Percentiles rank a stretch among this genome's conserved stretches.
phyloP scores from a whole-genome alignment of 805 yeast genomes.

The Candida loeiensis region DNA sequence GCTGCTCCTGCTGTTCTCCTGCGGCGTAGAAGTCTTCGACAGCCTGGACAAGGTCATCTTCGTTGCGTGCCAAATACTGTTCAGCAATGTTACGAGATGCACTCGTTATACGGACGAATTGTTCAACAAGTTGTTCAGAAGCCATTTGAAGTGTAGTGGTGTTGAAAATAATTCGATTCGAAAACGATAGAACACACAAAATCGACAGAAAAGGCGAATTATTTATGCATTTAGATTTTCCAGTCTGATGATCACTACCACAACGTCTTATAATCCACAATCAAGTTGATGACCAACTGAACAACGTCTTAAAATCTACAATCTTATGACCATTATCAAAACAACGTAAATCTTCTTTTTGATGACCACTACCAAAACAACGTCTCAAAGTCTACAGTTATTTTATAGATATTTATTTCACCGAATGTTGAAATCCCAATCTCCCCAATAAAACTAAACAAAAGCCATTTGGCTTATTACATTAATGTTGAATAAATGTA shows the following conservation, averaged over 20 bases:
- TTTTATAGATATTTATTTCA: constrained; percentile 13
- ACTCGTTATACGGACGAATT: constrained; percentile 35
- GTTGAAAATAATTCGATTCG: background rate
- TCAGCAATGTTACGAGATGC: constrained; percentile 35
- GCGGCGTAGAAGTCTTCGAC: constrained; percentile 40
- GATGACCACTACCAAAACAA: background rate
- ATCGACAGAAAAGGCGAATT: background rate
- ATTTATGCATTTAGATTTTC: too few species aligned
- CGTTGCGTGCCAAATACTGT: constrained; percentile 37
- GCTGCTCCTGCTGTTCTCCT: constrained; percentile 6
- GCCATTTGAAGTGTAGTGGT: constrained; percentile 1
- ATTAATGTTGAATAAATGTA: constrained; percentile 51
- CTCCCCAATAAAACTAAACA: constrained; percentile 17
- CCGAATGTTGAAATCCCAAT: constrained; percentile 51
- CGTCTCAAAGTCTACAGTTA: background rate
- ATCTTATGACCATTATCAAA: too few species aligned
- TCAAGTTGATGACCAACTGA: too few species aligned
- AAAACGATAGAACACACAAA: background rate
- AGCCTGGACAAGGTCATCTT: constrained; percentile 35
- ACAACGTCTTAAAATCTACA: too few species aligned
- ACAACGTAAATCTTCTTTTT: too few species aligned
- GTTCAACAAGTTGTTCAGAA: constrained; percentile 23
- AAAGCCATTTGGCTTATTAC: constrained; percentile 23
- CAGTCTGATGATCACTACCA: too few species aligned
- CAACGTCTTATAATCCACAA: too few species aligned